Conservation (phyloP, 768 basidiomycete genomes). For the Mycena olivaceomarginata region DNA sequence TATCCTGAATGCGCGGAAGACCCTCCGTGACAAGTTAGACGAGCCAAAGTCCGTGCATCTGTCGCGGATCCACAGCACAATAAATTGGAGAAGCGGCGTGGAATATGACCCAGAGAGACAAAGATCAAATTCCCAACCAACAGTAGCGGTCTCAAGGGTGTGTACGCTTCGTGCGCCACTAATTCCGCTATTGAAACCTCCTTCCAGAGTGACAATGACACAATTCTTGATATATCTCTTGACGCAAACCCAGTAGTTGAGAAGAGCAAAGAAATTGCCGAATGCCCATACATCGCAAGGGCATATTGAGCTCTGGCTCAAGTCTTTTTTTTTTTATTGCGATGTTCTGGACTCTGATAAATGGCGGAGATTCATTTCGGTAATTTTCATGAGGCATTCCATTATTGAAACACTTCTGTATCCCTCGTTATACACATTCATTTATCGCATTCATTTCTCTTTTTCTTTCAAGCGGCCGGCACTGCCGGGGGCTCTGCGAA, state of each 20-base stretch:
- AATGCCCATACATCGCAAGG: background rate
- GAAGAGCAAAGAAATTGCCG: background rate
- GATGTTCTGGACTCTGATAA: too few species aligned
- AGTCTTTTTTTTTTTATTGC: background rate
- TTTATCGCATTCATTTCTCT: background rate
- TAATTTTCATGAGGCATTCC: too few species aligned
- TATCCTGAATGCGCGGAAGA: conserved; percentile 68
- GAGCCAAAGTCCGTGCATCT: conserved; percentile 66
- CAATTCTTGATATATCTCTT: conserved; percentile 8
- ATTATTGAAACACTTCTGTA: too few species aligned
- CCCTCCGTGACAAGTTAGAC: conserved; percentile 58
- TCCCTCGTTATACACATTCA: background rate
- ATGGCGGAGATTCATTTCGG: too few species aligned
- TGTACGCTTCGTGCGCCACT: background rate
- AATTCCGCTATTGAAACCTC: background rate
- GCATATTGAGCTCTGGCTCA: background rate
- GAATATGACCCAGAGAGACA: conserved; percentile 17
- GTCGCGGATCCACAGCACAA: conserved; percentile 52
- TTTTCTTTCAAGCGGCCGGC: background rate
- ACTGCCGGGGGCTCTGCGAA: conserved; percentile 45
- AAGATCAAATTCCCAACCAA: conserved; percentile 1
- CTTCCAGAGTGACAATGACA: conserved; percentile 22
- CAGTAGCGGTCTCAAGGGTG: conserved; percentile 12
- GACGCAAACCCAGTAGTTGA: background rate
- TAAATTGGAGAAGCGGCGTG: conserved; percentile 24